Evolutionary conservation across 73 alveolate species (phyloP).

Genomic region (Paraurostyla sp.): DNA sequence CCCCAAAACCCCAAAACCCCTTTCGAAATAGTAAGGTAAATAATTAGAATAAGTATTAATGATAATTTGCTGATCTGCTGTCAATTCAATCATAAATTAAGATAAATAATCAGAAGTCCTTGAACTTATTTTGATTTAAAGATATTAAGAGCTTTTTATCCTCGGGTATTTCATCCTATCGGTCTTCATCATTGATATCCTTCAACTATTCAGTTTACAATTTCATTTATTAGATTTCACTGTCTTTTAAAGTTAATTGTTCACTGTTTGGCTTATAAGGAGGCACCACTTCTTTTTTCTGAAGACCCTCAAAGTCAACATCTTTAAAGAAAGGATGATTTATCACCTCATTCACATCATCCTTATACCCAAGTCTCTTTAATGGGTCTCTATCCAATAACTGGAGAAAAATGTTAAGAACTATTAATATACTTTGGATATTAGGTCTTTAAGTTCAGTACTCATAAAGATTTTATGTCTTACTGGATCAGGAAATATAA

Average conservation of each 20-base stretch:
- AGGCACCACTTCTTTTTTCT: slow-evolving; percentile 68
- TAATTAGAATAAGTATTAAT: no score
- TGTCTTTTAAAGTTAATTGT: slow-evolving; percentile 8
- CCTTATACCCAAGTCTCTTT: slow-evolving; percentile 82
- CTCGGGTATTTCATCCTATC: slow-evolving; percentile 9
- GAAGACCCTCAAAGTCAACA: slow-evolving; percentile 80
- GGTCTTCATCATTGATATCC: slow-evolving; percentile 35
- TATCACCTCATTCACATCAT: slow-evolving; percentile 75
- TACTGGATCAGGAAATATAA: slow-evolving; percentile 75
- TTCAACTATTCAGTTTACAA: neutral
- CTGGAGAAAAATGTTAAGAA: slow-evolving; percentile 16
- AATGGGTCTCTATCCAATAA: slow-evolving; percentile 86
- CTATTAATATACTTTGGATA: slow-evolving; percentile 32
- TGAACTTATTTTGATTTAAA: slow-evolving; percentile 1
- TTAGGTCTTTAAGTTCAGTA: slow-evolving; percentile 77
- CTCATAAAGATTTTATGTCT: slow-evolving; percentile 71
- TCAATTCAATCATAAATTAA: no score
- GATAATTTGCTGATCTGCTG: no score
- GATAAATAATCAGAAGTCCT: no score
- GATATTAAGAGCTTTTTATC: slow-evolving; percentile 16
- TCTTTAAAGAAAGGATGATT: slow-evolving; percentile 90
- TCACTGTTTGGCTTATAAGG: slow-evolving; percentile 63
- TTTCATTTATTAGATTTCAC: neutral
- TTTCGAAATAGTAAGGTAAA: no score
- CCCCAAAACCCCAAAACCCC: no score